phyloP scores from a whole-genome alignment of 2,329 filamentous ascomycete genomes.

The Aureobasidium melanogenum region DNA sequence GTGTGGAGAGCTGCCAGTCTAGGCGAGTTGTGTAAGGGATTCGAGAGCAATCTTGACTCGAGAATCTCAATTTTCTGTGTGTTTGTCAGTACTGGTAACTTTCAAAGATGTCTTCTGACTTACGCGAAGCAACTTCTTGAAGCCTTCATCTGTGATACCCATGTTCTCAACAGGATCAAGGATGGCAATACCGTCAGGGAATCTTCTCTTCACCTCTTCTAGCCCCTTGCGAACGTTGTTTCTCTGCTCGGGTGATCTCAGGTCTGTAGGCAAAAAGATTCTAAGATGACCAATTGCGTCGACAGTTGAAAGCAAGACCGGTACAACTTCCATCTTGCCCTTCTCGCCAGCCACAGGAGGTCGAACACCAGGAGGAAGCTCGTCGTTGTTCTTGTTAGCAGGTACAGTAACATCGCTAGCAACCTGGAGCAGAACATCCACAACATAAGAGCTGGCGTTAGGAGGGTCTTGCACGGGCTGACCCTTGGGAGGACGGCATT shows the following conservation, averaged over 20 bases:
- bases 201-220: slow-evolving; percentile 72
- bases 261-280: slow-evolving; percentile 71
- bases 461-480: slow-evolving; percentile 57
- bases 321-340: slow-evolving; percentile 70
- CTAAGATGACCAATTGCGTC: slow-evolving; percentile 77
- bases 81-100: slow-evolving; percentile 15
- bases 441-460: slow-evolving; percentile 68
- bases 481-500: slow-evolving; percentile 49
- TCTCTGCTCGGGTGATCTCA: slow-evolving; percentile 58
- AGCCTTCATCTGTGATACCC: slow-evolving; percentile 83
- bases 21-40: slow-evolving; percentile 85
- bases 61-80: slow-evolving; percentile 85
- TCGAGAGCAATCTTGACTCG: slow-evolving; percentile 79
- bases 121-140: slow-evolving; percentile 76
- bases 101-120: slow-evolving; percentile 17
- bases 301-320: slow-evolving; percentile 76
- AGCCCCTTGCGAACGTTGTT: slow-evolving; percentile 60
- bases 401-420: slow-evolving; percentile 47
- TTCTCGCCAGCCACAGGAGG: slow-evolving; percentile 55
- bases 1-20: slow-evolving; percentile 77
- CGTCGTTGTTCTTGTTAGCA: slow-evolving; percentile 25
- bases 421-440: slow-evolving; percentile 69
- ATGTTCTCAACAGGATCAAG: slow-evolving; percentile 95
- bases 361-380: slow-evolving; percentile 52
- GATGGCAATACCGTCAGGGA: slow-evolving; percentile 83